Base-by-base conservation (phyloP, 23 red algal genomes). In the Agarophyton chilense region DNA sequence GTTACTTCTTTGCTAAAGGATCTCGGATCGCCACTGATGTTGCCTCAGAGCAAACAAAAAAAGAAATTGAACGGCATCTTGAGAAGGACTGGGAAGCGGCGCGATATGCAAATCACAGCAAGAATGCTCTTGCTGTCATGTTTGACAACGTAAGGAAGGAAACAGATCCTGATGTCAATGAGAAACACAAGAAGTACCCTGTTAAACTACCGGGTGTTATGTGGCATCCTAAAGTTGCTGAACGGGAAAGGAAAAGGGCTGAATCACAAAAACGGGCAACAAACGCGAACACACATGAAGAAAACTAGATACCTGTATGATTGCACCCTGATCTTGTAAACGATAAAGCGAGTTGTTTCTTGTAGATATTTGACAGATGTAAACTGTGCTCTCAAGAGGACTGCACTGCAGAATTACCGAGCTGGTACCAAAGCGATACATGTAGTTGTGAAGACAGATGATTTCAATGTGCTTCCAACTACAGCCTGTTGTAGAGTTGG, bases 51-150 rank as follows among this genome's bases (percentile, higher is more conserved):
- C 32, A 89, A 65, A 78, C 84, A 25, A 77, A 63, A 49, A 53
- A 89, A 32, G 84, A 89, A 5, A 77, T 89, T 24, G 84, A 89
- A 56, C 50, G 78, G 32, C 73, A 78, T 36, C 43, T 78, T 28
- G n/a, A 55, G n/a, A 77, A 64, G 47, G 68, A 89, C 32, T 75
- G 46, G 51, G 84, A 89, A 45, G 60, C 84, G 12, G 84, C 68
- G 18, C 49, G 84, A 50, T 89, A 89, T 53, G 84, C 84, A 19
- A 58, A 44, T 2, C 84, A 79, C 38, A 89, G 84, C 44, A 89
- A 89, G 65, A 79, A 77, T 77, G 84, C 84, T 13, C 84, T 89
- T 47, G 84, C 84, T 44, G 60, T 68, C 40, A 52, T 86, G 82
- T 86, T 86, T 72, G 84, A 89, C 34, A 65, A 65, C 22, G 43